Base-by-base conservation (phyloP, 768 basidiomycete species). In the Solioccasus polychromus region DNA sequence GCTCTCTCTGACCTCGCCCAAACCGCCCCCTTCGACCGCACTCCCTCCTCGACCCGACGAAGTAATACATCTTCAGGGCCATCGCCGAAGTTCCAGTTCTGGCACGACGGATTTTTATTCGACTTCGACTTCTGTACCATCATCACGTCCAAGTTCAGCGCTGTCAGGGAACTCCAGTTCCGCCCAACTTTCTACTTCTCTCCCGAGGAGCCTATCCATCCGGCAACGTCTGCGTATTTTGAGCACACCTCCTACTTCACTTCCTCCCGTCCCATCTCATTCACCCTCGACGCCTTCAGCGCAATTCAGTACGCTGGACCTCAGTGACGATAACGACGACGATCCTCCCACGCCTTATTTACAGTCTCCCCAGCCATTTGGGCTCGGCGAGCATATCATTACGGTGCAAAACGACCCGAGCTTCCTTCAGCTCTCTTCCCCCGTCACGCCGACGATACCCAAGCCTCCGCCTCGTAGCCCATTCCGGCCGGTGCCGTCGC, bases 11-110 rank as follows among this genome's bases (percentile, higher is more conserved):
- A 74, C 73, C 32, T 75, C 83, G 18, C 86, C 85, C 0, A 80
- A 79, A 44, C 77, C 78, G 26, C 79, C 86, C 6, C 84, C 87
- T 8, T 73, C 78, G 1, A 66, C 71, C 15, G 70, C 66, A 19
- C 71, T 87, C 1, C 83, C 88, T 4, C 83, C 82, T 7, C 77
- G 83, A 26, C 87, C 85, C 5, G 84, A 85, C 46, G 83, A 88
- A 49, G 38, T 45, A 19, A 44, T 20, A 4, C 53, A 60, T 53
- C 20, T 34, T 62, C 65, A 36, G 50, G 56, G 42, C 58, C 59
- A 63, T 52, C 63, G 53, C 20, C 55, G 48, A 34, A 59, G 67
- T 35, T 70, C 71, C 6, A 74, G 74, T 29, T 59, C 49, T 20
- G 51, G 50, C 25, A 50, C 47, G 3, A 37, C 52, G 23, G 58